These are phyloP conservation scores for Fusarium oligoseptatum DNA, from an alignment of 2,329 filamentous ascomycete genomes.

Conservation along the genomic window DNA sequence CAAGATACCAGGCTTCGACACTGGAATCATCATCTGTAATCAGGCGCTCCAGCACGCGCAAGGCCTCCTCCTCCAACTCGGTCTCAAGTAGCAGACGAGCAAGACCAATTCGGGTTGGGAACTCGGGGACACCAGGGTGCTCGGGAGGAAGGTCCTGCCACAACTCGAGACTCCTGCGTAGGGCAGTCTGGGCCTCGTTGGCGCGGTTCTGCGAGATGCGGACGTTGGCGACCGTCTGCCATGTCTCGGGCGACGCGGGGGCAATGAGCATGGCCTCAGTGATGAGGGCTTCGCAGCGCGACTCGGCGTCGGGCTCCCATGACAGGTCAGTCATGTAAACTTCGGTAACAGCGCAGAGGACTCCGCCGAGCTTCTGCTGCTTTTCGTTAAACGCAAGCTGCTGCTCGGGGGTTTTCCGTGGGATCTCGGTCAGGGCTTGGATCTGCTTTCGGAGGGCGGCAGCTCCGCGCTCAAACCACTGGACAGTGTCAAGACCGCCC, in stretches of 20 bases:
- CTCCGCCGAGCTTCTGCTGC: constrained; percentile 85
- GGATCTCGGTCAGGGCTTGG: constrained; percentile 67
- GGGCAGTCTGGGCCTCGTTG: constrained; percentile 84
- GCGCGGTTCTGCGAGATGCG: constrained; percentile 86
- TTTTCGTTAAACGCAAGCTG: constrained; percentile 71
- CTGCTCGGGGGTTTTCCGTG: constrained; percentile 55
- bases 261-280: constrained; percentile 91
- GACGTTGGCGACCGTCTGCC: constrained; percentile 95
- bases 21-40: constrained; percentile 92
- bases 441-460: constrained; percentile 80
- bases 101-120: constrained; percentile 86
- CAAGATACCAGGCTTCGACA: constrained; percentile 96
- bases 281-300: constrained; percentile 86
- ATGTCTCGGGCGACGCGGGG: constrained; percentile 85
- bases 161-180: constrained; percentile 82
- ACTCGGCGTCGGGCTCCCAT: constrained; percentile 91
- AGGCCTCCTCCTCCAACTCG: constrained; percentile 85
- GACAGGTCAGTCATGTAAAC: constrained; percentile 99
- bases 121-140: constrained; percentile 83
- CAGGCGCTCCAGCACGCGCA: constrained; percentile 86
- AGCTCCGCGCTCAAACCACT: constrained; percentile 79
- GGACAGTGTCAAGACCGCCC: constrained; percentile 74
- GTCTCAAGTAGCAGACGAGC: constrained; percentile 91
- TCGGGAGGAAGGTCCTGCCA: constrained; percentile 85
- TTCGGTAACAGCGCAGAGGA: constrained; percentile 94